Base-by-base conservation (phyloP, 441 rosid genomes). In the Theobroma grandiflorum region DNA sequence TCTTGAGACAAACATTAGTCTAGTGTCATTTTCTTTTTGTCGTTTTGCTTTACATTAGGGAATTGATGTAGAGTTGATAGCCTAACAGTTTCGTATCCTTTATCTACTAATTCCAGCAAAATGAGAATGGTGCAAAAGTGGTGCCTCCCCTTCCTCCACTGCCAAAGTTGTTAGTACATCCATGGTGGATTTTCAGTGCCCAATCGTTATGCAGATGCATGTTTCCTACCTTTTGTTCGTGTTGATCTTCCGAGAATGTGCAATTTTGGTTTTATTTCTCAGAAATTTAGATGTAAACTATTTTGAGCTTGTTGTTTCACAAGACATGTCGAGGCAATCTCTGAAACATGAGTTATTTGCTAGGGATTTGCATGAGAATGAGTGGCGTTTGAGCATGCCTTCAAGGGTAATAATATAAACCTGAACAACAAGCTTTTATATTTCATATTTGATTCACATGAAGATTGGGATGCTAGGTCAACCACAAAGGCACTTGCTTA, bases 251-350 rank as follows among this genome's bases (percentile, higher is more conserved):
- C 40, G 11, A 1, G 10, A 10, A 2, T 55, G 8, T 11, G 45
- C 26, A 26, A 33, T 80, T 74, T 8, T 31, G 50, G 31, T 4
- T 38, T 53, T 55, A 18, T 7, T 31, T 2, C 2, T 1, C 33
- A 8, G 57, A 9, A n/a, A 11, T n/a, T 59, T 8, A 63, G 8
- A 61, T 70, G 16, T n/a, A 11, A 26, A 45, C 7, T 14, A 22
- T 43, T 16, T 37, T 45, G 4, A n/a, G 45, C 33, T 82, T 53
- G 68, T 66, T 78, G 26, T 70, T 22, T 81, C 22, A 70, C 89
- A 96, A 96, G 99, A 96, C 82, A 94, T 96, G 99, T 89, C 98
- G 15, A 89, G 90, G 82, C 99, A 96, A 79, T 97, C 98, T 75
- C 99, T 98, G 0, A 96, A 98, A 0, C 99, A 94, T 84, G 98